phyloP scores from a whole-genome alignment of 192 early-diverging fungal genomes.

The Coemansia sp. region DNA sequence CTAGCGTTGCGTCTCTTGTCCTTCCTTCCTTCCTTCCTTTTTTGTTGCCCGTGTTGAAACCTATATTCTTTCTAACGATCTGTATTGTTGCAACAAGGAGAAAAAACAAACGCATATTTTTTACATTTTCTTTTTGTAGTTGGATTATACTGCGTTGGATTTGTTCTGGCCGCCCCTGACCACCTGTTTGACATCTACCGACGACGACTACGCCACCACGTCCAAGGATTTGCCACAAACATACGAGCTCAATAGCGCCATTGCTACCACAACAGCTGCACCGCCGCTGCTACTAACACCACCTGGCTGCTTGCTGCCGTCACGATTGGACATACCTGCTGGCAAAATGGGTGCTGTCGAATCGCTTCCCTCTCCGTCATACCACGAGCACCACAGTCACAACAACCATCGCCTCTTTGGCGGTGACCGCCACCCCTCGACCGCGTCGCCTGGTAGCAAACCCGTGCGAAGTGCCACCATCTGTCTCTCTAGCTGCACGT shows the following conservation, averaged over 20 bases:
- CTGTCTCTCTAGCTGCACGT: conserved; percentile 1
- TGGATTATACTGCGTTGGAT: conserved; percentile 24
- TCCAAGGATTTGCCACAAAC: not conserved
- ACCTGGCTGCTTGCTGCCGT: too few relatives aligned
- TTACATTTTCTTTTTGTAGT: conserved; percentile 10
- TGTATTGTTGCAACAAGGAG: not conserved
- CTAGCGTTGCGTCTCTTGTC: not conserved
- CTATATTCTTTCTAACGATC: not conserved
- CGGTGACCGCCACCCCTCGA: not conserved
- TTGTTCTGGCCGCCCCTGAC: conserved; percentile 8
- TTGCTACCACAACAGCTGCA: not conserved
- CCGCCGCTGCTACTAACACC: too few relatives aligned
- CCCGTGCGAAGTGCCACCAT: conserved; percentile 13
- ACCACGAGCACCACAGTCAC: conserved; percentile 7
- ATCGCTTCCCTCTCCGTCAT: conserved; percentile 19
- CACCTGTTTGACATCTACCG: not conserved
- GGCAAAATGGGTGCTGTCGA: conserved; percentile 38
- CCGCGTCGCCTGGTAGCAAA: not conserved
- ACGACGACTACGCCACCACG: too few relatives aligned
- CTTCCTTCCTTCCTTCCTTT: too few relatives aligned
- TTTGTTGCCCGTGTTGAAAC: not conserved
- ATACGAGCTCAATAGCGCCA: not conserved
- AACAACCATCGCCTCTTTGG: conserved; percentile 8
- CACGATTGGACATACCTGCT: not conserved
- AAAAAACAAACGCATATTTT: conserved; percentile 3